These are phyloP conservation scores for Sclerotinia minor DNA, from an alignment of 2,329 filamentous ascomycete species.

Conservation along the genomic window DNA sequence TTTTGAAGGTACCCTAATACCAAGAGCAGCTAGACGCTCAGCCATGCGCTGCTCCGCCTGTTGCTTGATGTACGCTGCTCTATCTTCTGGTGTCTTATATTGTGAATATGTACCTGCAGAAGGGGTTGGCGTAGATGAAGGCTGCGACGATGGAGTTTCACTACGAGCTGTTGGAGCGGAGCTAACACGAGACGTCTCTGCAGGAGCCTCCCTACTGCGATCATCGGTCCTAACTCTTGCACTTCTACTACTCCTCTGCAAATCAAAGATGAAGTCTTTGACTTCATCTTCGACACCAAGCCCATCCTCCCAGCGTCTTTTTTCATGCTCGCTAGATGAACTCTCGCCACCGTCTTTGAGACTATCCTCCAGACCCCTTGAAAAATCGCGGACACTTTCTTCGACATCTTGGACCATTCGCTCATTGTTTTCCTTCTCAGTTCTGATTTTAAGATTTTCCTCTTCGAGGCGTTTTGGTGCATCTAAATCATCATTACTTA, in stretches of 20 bases:
- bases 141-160: conserved; percentile 49
- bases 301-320: conserved; percentile 91
- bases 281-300: conserved; percentile 96
- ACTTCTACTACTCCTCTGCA: conserved; percentile 82
- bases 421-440: conserved; percentile 91
- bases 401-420: conserved; percentile 96
- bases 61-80: conserved; percentile 94
- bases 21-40: conserved; percentile 88
- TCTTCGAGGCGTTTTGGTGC: conserved; percentile 85
- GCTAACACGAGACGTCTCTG: conserved; percentile 45
- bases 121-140: conserved; percentile 49
- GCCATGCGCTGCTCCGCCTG: conserved; percentile 97
- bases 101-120: conserved; percentile 70
- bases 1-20: conserved; percentile 81
- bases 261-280: conserved; percentile 95
- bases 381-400: conserved; percentile 89
- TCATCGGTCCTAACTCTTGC: conserved; percentile 66
- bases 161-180: conserved; percentile 42
- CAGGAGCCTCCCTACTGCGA: conserved; percentile 41
- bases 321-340: conserved; percentile 82
- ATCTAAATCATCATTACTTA: conserved; percentile 69
- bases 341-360: conserved; percentile 79
- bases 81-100: conserved; percentile 88
- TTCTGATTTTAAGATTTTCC: conserved; percentile 76
- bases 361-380: conserved; percentile 78